Evolutionary conservation across 441 rosid species (phyloP).

Genomic region (Populus hybrid): DNA sequence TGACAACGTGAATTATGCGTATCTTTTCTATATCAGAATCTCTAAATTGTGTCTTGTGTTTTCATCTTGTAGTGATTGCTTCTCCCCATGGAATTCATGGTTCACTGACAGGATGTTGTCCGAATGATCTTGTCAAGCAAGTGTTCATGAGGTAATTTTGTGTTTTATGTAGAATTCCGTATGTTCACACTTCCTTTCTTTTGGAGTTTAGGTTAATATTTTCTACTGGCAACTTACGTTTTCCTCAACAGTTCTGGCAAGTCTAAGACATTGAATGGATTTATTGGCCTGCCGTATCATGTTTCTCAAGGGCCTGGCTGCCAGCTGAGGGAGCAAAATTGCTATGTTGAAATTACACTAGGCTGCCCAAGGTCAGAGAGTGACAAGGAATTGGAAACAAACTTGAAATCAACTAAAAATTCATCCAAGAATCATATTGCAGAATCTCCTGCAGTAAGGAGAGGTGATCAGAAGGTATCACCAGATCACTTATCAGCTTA

Average conservation of each 20-base stretch:
- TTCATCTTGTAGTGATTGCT: slow-evolving; percentile 65
- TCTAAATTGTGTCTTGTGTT: slow-evolving; percentile 23
- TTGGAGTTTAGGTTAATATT: slow-evolving; percentile 19
- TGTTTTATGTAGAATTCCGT: slow-evolving; percentile 9
- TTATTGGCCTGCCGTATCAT: slow-evolving; percentile 66
- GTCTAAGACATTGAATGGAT: slow-evolving; percentile 53
- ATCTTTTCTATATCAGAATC: slow-evolving; percentile 16
- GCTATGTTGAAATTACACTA: slow-evolving; percentile 83
- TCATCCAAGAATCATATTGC: slow-evolving; percentile 56
- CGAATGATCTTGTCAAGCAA: slow-evolving; percentile 95
- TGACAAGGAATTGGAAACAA: slow-evolving; percentile 45
- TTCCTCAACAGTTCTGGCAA: slow-evolving; percentile 58
- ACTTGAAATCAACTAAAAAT: slow-evolving; percentile 39
- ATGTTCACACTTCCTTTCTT: not conserved
- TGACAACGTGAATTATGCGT: not conserved
- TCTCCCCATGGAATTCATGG: slow-evolving; percentile 99
- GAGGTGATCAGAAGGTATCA: slow-evolving; percentile 57
- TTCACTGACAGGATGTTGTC: slow-evolving; percentile 88
- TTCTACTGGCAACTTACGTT: slow-evolving; percentile 19
- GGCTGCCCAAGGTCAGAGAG: slow-evolving; percentile 62
- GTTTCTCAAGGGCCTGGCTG: slow-evolving; percentile 60
- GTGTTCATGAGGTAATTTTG: slow-evolving; percentile 65
- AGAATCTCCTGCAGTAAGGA: slow-evolving; percentile 59
- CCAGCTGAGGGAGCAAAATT: slow-evolving; percentile 63
- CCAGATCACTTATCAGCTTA: slow-evolving; percentile 35